Evolutionary conservation across 805 yeast genomes (phyloP).

Genomic region (Starmerella scarabaei): DNA sequence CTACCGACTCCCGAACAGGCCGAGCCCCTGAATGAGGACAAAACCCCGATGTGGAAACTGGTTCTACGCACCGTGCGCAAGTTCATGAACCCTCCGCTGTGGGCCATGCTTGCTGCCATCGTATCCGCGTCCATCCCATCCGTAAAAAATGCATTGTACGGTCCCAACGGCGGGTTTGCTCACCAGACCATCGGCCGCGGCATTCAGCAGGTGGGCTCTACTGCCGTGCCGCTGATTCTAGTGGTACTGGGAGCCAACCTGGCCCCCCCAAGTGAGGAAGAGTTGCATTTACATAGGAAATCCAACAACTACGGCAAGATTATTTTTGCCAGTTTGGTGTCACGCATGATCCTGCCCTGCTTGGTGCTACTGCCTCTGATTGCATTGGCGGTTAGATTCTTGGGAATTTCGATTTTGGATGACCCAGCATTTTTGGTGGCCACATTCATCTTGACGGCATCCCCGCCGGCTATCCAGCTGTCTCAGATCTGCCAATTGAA

Average conservation of each 20-base stretch:
- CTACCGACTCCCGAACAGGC: not conserved
- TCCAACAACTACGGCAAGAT: constrained; percentile 33
- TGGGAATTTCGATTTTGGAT: constrained; percentile 35
- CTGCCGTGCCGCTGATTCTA: constrained; percentile 49
- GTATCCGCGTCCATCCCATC: constrained; percentile 45
- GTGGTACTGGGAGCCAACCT: constrained; percentile 50
- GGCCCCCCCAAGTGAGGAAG: constrained; percentile 42
- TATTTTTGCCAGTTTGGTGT: constrained; percentile 39
- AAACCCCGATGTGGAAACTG: constrained; percentile 1
- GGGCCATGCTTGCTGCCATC: constrained; percentile 49
- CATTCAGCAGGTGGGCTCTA: constrained; percentile 40
- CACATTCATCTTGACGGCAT: constrained; percentile 43
- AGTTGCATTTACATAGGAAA: constrained; percentile 17
- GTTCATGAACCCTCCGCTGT: constrained; percentile 55
- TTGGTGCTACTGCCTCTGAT: constrained; percentile 41
- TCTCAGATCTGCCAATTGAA: constrained; percentile 53
- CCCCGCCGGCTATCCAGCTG: constrained; percentile 58
- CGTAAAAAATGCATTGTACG: constrained; percentile 35
- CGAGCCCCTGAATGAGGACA: not conserved
- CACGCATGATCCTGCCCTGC: constrained; percentile 52
- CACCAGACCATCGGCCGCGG: constrained; percentile 42
- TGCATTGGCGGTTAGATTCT: constrained; percentile 39
- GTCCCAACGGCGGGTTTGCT: constrained; percentile 33
- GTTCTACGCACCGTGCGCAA: constrained; percentile 15
- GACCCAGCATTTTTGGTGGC: constrained; percentile 52